Evolutionary conservation across 352 stramenopile species (phyloP), one percentile per base, ranked within the genome.

Genomic region (Pythium rishiriense): DNA sequence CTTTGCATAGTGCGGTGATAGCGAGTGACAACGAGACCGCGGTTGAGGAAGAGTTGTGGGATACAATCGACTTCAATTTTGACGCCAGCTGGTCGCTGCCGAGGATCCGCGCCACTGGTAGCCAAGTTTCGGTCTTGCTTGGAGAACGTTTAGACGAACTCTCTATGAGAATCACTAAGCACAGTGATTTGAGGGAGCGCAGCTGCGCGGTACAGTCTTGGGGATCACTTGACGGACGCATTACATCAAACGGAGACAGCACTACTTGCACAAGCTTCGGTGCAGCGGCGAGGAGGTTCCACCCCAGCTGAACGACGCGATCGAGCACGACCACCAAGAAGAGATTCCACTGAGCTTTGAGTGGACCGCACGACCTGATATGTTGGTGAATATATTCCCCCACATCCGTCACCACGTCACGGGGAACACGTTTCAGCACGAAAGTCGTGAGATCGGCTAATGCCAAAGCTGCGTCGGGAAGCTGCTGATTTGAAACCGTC

Each of bases 351-450:
- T 48, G 63, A 7, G 37, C 56, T 50, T 29, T 25, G 37, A 33
- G 28, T 19, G 49, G 22, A 1, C 47, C 33, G 22, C 63, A 70
- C 1, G 63, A 62, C 29, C 49, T 43, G 31, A 70, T 65, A 11
- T 61, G 55, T 28, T 70, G 63, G n/a, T 70, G 63, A n/a, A 70
- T 60, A 28, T 58, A 70, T 7, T 47, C 49, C 25, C 47, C 53
- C 3, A 70, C 50, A 10, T 64, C 54, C n/a, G 19, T 26, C 24
- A 68, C 25, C 9, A 46, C 2, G 12, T 58, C 25, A 29, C 43
- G 25, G 2, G 45, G 24, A 22, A 33, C 48, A 26, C 61, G 61
- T 45, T 62, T 52, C 31, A 68, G 61, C 25, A 62, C 37, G 14
- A 62, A 29, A 43, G 62, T 68, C 2, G 35, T 58, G 33, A 68